Percentiles rank a stretch among this genome's conserved stretches.
Evolutionary conservation across 352 stramenopile genomes (phyloP).

Genomic region (Globisporangium yorkense): DNA sequence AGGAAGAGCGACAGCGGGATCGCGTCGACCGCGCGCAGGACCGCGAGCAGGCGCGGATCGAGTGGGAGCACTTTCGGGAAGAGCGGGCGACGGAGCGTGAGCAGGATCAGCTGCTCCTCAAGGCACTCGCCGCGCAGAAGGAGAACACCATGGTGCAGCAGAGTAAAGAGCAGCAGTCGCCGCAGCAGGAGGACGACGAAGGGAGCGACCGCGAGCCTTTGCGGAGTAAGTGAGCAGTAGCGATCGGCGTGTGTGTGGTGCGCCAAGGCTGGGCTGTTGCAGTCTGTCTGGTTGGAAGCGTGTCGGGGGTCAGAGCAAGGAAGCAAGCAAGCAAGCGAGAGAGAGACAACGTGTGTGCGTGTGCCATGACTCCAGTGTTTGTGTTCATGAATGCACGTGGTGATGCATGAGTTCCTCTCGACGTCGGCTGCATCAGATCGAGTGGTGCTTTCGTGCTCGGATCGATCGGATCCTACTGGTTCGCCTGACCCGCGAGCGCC

Average conservation of each 20-base stretch:
- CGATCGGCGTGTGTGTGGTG: too few species aligned
- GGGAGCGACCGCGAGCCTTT: not conserved
- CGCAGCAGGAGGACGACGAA: not conserved
- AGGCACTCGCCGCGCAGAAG: constrained; percentile 4
- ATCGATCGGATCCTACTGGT: not conserved
- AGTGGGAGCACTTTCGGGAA: constrained; percentile 9
- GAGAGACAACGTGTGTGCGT: too few species aligned
- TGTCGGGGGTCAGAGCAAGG: too few species aligned
- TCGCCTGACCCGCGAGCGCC: not conserved
- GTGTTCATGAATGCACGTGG: too few species aligned
- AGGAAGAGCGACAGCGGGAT: constrained; percentile 8
- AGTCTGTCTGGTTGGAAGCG: too few species aligned
- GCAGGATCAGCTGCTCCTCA: constrained; percentile 6
- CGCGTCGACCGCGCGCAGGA: constrained; percentile 6
- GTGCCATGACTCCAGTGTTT: too few species aligned
- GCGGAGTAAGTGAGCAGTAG: not conserved
- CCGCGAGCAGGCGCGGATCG: constrained; percentile 3
- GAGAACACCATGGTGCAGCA: not conserved
- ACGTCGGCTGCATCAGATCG: too few species aligned
- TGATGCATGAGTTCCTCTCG: too few species aligned
- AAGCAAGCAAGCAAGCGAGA: too few species aligned
- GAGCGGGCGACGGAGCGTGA: constrained; percentile 8
- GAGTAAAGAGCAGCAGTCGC: too few species aligned
- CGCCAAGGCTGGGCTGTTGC: too few species aligned
- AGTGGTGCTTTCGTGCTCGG: too few species aligned